Evolutionary conservation across 768 basidiomycete species (phyloP), one percentile per base, ranked within the genome.

Genomic region (Pleurotus tuber-regium): DNA sequence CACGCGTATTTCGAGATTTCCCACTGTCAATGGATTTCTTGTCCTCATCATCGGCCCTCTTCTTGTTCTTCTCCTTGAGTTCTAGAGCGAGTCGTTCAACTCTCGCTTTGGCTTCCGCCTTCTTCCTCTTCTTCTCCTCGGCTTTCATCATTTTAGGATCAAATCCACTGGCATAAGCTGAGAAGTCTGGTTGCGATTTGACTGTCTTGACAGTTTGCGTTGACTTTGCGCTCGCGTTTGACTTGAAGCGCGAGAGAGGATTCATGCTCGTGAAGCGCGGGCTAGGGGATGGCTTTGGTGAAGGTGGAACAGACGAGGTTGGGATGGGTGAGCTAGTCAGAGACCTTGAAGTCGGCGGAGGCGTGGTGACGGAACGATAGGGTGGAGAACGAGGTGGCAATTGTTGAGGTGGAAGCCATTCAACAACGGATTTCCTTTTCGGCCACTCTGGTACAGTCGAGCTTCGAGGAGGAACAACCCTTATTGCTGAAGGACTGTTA

Each of bases 141-240:
- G 68, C 71, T 62, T 71, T 79, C 50, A 65, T 65, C 55, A 58
- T 61, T 63, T 75, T 80, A 57, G 68, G 64, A 52, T 78, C 79
- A 36, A 63, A 29, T 21, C 39, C 49, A 39, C 49, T 39, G 2
- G 29, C 19, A 7, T 29, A 41, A 2, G 39, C 35, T 40, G 60
- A 52, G 56, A 60, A n/a, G 65, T 57, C 44, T 48, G 57, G 43
- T 52, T 57, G 43, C n/a, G 59, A 60, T 39, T 52, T 36, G 41
- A 18, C 23, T 40, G 54, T 42, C 35, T 43, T 19, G 53, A 44
- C 33, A 24, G 43, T 43, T 49, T 48, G 28, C 43, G 52, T 19
- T 51, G 51, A 39, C 38, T 51, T 50, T 44, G 47, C 52, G 48
- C 42, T 55, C 51, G 55, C 59, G 58, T 57, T 60, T 39, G 48